phyloP scores from a whole-genome alignment of 768 basidiomycete genomes.

The Hygrophorus pudorinus region DNA sequence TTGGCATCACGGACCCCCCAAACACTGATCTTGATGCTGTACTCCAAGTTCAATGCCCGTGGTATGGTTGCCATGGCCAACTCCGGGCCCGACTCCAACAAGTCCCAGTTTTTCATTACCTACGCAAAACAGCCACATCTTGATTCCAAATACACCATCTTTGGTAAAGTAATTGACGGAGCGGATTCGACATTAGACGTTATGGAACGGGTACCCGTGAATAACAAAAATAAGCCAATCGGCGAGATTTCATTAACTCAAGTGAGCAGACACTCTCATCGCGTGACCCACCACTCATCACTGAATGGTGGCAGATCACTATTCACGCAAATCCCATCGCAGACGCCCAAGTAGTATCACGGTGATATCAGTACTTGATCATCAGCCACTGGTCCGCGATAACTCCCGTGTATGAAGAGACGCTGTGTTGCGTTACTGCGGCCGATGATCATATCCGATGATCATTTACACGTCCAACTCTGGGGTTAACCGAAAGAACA shows the following conservation, averaged over 20 bases:
- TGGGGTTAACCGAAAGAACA: too few species aligned
- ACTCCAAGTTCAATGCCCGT: slow-evolving; percentile 78
- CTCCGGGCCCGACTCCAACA: slow-evolving; percentile 89
- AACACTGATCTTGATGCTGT: slow-evolving; percentile 14
- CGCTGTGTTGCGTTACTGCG: background rate
- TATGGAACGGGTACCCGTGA: slow-evolving; percentile 91
- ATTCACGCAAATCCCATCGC: slow-evolving; percentile 96
- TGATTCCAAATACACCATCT: slow-evolving; percentile 90
- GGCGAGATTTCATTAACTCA: slow-evolving; percentile 74
- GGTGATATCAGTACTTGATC: slow-evolving; percentile 15
- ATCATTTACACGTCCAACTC: too few species aligned
- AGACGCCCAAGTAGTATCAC: slow-evolving; percentile 45
- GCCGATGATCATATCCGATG: too few species aligned
- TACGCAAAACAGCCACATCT: slow-evolving; percentile 92
- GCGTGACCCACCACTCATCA: background rate
- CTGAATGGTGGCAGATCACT: slow-evolving; percentile 43
- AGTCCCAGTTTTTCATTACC: slow-evolving; percentile 82
- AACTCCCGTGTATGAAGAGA: background rate
- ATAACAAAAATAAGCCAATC: slow-evolving; percentile 80
- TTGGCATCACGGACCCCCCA: slow-evolving; percentile 8
- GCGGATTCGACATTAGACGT: slow-evolving; percentile 86
- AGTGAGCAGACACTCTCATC: slow-evolving; percentile 35
- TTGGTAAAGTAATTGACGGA: slow-evolving; percentile 98
- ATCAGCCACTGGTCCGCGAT: background rate
- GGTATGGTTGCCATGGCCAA: slow-evolving; percentile 99